These are phyloP conservation scores for Boletales sp. DNA, from an alignment of 768 basidiomycete genomes.

Conservation along the genomic window DNA sequence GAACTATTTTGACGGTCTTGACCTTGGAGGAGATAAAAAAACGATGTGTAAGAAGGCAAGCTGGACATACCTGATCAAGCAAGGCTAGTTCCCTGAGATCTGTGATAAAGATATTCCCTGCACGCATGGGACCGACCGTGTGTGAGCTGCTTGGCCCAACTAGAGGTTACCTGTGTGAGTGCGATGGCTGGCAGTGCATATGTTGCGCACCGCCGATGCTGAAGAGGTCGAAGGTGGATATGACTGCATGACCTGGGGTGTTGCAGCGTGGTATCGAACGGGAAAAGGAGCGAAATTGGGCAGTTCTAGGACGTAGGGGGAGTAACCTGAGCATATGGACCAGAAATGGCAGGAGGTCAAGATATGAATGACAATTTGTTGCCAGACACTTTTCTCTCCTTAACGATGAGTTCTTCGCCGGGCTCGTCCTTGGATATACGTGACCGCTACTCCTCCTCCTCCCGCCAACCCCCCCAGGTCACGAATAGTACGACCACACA, in stretches of 20 bases:
- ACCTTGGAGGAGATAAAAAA: conserved; percentile 43
- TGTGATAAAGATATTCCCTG: conserved; percentile 81
- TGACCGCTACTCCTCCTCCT: conserved; percentile 23
- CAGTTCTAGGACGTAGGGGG: background rate
- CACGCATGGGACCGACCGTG: conserved; percentile 86
- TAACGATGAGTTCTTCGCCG: conserved; percentile 16
- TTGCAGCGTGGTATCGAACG: conserved; percentile 11
- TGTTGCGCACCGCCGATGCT: conserved; percentile 71
- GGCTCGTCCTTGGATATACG: conserved; percentile 16
- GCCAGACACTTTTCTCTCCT: background rate
- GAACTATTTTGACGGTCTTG: conserved; percentile 75
- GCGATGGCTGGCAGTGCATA: too few species aligned
- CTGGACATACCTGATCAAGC: conserved; percentile 55
- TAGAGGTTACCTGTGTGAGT: conserved; percentile 31
- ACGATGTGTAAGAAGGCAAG: background rate
- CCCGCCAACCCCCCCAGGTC: conserved; percentile 18
- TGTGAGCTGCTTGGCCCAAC: conserved; percentile 62
- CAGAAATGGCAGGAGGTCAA: background rate
- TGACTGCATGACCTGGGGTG: conserved; percentile 78
- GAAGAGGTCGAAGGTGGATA: conserved; percentile 91
- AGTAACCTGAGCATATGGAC: background rate
- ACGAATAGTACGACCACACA: conserved; percentile 25
- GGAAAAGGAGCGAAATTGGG: background rate
- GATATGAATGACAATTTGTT: background rate
- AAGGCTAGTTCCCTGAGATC: conserved; percentile 67